Conservation (phyloP, 768 basidiomycete genomes). For the Pleurotus cornucopiae region DNA sequence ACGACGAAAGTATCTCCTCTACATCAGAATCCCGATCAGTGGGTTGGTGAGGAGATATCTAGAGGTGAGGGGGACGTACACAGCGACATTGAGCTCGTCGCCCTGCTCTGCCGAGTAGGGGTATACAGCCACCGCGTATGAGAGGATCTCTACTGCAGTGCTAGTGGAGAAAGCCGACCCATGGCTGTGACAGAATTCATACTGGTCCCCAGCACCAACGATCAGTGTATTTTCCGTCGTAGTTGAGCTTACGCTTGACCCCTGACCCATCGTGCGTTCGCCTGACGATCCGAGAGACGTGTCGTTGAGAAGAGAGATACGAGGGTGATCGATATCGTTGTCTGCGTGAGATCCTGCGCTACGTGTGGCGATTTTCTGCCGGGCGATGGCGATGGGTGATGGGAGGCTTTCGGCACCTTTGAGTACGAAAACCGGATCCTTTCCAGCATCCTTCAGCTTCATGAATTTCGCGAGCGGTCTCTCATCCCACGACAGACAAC, state of each 20-base stretch:
- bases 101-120: slow-evolving; percentile 98
- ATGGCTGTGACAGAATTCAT: neutral
- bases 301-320: slow-evolving; percentile 38
- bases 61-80: slow-evolving; percentile 50
- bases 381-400: slow-evolving; percentile 94
- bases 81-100: slow-evolving; percentile 96
- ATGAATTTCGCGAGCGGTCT: slow-evolving; percentile 97
- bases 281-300: slow-evolving; percentile 29
- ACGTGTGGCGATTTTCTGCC: slow-evolving; percentile 90
- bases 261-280: slow-evolving; percentile 17
- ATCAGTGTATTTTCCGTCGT: neutral
- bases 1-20: slow-evolving; percentile 95
- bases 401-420: slow-evolving; percentile 96
- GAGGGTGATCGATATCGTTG: slow-evolving; percentile 25
- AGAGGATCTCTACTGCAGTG: slow-evolving; percentile 46
- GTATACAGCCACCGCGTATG: slow-evolving; percentile 97
- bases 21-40: neutral
- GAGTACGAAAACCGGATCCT: slow-evolving; percentile 99
- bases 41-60: slow-evolving; percentile 1
- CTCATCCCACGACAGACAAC: slow-evolving; percentile 96
- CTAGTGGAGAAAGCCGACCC: slow-evolving; percentile 2
- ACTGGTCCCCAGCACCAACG: neutral
- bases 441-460: slow-evolving; percentile 93
- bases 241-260: slow-evolving; percentile 19
- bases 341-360: slow-evolving; percentile 62